These are phyloP conservation scores for Hypericum perforatum DNA, from an alignment of 345 rosid species.

Conservation along the genomic window DNA sequence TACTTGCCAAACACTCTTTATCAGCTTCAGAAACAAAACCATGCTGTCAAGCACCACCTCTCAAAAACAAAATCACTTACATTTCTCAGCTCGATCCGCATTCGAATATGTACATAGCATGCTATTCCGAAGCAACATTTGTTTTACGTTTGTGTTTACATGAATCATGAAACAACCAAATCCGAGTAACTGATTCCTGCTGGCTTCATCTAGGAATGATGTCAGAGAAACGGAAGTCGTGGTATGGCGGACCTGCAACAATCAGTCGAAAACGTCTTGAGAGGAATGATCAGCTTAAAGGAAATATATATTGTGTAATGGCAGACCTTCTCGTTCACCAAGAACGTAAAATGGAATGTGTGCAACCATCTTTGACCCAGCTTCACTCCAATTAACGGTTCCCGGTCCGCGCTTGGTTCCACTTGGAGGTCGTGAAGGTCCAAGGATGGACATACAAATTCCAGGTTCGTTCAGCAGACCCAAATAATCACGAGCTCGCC, in stretches of 20 bases:
- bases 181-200: too few species aligned
- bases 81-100: too few species aligned
- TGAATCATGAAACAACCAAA: too few species aligned
- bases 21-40: too few species aligned
- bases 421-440: constrained; percentile 53
- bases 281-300: too few species aligned
- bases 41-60: too few species aligned
- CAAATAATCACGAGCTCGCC: constrained; percentile 73
- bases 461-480: constrained; percentile 85
- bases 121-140: too few species aligned
- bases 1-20: too few species aligned
- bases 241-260: constrained; percentile 81
- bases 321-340: constrained; percentile 66
- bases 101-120: too few species aligned
- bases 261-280: background rate
- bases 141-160: too few species aligned
- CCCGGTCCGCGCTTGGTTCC: constrained; percentile 45
- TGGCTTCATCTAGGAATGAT: constrained; percentile 29
- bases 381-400: constrained; percentile 74
- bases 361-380: constrained; percentile 54
- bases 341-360: constrained; percentile 82
- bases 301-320: background rate
- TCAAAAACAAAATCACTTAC: too few species aligned
- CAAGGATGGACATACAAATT: constrained; percentile 62
- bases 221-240: constrained; percentile 71